Base-by-base conservation (phyloP, 768 basidiomycete species). In the Cystofilobasidium macerans region DNA sequence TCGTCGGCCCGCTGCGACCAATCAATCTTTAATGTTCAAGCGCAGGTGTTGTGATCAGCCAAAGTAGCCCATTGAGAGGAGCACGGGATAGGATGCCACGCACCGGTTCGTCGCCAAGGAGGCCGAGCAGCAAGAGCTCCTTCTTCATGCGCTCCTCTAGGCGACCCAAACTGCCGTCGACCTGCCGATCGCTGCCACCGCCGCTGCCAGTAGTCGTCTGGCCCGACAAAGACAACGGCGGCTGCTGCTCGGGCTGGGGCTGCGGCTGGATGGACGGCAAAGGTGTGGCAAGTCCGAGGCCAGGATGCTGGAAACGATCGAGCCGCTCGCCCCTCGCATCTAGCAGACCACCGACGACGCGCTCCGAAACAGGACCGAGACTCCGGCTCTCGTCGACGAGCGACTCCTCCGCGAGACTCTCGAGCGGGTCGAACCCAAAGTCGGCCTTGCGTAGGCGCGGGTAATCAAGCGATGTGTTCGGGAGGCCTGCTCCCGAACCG, bases 311-410 rank as follows among this genome's bases (percentile, higher is more conserved):
- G 56, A 36, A 40, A 3, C 3, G 6, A 8, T 38, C 40, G 12
- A 58, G 22, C 28, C 36, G 24, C 32, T 61, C 53, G 40, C 53
- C 60, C 42, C 60, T 56, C 38, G 67, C 54, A 35, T 57, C 57
- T 51, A 57, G 63, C 30, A 75, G 48, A 22, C 73, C 75, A 35
- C 73, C 74, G 3, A 78, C 74, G 6, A 78, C 69, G 26, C 93
- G 81, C 77, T 95, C 93, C 14, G 88, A 91, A 70, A 95, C 76
- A 30, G 87, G 87, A 0, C 92, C 93, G 69, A 92, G 86, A 8
- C 89, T 89, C 64, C 83, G 83, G 61, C 87, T 84, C 76, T 93
- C 89, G 18, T 79, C 81, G 8, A 82, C 70, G 57, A 89, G 76
- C 73, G 88, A 86, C 11, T 79, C 72, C 64, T 97, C 93, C 51